A percentile compares a stretch with the other conserved stretches of the same genome.
These are phyloP conservation scores for Coemansia sp. DNA, from an alignment of 371 early-diverging fungal genomes.

Conservation along the genomic window DNA sequence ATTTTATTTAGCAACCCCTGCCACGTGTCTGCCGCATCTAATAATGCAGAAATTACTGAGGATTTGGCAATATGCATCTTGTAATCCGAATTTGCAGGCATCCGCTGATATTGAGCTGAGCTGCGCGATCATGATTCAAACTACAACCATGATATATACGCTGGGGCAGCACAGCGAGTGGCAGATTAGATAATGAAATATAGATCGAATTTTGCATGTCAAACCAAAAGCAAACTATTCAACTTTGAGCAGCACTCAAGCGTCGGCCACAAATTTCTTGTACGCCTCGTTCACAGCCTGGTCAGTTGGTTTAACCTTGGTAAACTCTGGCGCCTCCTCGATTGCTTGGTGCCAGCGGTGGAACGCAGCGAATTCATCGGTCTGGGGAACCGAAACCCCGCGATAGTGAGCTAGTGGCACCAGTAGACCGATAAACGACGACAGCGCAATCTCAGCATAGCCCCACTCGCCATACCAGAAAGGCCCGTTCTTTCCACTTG, in stretches of 20 bases:
- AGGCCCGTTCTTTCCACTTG: conserved; percentile 54
- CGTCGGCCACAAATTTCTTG: conserved; percentile 18
- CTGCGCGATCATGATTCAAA: too few species aligned
- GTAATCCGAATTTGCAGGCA: too few species aligned
- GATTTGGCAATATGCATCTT: too few species aligned
- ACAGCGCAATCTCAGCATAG: conserved; percentile 59
- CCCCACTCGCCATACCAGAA: conserved; percentile 63
- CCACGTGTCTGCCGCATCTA: too few species aligned
- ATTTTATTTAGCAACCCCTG: too few species aligned
- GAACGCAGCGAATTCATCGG: conserved; percentile 36
- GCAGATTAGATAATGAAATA: too few species aligned
- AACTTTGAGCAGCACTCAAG: background rate
- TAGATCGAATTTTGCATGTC: too few species aligned
- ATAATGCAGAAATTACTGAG: too few species aligned
- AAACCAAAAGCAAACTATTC: too few species aligned
- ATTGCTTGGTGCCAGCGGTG: conserved; percentile 22
- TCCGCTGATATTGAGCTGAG: too few species aligned
- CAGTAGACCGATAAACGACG: conserved; percentile 55
- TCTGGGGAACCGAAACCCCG: conserved; percentile 25
- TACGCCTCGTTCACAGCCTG: conserved; percentile 6
- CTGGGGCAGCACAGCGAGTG: too few species aligned
- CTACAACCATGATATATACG: too few species aligned
- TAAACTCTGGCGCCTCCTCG: conserved; percentile 14
- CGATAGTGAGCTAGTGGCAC: conserved; percentile 22
- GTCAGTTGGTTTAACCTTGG: conserved; percentile 12